Evolutionary conservation across 2,329 filamentous ascomycete species (phyloP).

Genomic region (Chaetoscypha palmicola): DNA sequence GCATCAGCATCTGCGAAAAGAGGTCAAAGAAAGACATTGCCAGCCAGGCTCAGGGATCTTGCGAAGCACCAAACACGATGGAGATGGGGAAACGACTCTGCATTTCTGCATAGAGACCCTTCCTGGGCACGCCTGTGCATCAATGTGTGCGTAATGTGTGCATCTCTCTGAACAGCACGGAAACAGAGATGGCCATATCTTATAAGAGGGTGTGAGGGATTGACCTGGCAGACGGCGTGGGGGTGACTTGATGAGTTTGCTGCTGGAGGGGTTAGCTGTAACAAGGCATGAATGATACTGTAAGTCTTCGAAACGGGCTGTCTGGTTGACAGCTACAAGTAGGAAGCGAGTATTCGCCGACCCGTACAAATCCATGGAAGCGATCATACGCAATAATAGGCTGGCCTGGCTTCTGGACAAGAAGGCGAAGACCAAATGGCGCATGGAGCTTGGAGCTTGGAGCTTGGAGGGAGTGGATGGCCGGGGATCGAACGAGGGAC

Average conservation of each 20-base stretch:
- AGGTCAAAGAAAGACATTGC: conserved; percentile 22
- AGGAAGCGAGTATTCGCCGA: no score
- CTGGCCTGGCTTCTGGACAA: no score
- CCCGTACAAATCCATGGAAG: no score
- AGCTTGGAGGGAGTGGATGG: no score
- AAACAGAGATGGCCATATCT: background rate
- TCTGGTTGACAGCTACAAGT: no score
- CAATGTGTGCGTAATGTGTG: background rate
- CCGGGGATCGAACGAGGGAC: no score
- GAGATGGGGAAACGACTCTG: background rate
- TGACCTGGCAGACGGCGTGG: background rate
- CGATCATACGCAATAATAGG: no score
- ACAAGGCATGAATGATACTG: background rate
- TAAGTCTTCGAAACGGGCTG: no score
- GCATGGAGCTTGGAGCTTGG: no score
- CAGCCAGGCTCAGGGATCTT: conserved; percentile 25
- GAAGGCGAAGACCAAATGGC: no score
- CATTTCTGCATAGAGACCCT: background rate
- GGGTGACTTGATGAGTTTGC: background rate
- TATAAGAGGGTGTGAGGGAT: background rate
- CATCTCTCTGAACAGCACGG: background rate
- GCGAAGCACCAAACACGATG: conserved; percentile 26
- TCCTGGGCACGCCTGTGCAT: background rate
- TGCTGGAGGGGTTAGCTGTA: background rate
- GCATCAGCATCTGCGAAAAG: conserved; percentile 15